Conservation (phyloP, 2,329 filamentous ascomycete species). For the Beauveria rudraprayagi region DNA sequence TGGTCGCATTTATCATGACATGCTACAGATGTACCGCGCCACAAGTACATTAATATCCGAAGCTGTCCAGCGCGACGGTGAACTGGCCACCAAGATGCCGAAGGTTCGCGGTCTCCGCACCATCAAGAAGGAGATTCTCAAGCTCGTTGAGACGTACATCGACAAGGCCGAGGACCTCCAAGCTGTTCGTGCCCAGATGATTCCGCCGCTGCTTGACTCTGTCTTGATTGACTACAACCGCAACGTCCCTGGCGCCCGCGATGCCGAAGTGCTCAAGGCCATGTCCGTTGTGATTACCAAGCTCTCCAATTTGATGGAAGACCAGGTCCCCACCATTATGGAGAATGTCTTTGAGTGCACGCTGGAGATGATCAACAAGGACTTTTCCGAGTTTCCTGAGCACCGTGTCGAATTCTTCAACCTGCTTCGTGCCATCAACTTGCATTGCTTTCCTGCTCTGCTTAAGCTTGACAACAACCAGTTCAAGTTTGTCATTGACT, state of each 20-base stretch:
- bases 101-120: slow-evolving; percentile 91
- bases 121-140: slow-evolving; percentile 98
- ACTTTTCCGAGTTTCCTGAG: slow-evolving; percentile 98
- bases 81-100: slow-evolving; percentile 94
- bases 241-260: slow-evolving; percentile 90
- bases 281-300: slow-evolving; percentile 98
- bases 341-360: slow-evolving; percentile 98
- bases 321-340: slow-evolving; percentile 95
- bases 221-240: slow-evolving; percentile 94
- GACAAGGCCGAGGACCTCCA: slow-evolving; percentile 96
- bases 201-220: slow-evolving; percentile 89
- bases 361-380: slow-evolving; percentile 99
- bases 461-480: slow-evolving; percentile 91
- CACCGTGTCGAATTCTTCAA: slow-evolving; percentile 99
- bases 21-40: slow-evolving; percentile 98
- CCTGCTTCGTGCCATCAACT: slow-evolving; percentile 86
- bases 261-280: slow-evolving; percentile 92
- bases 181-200: slow-evolving; percentile 87
- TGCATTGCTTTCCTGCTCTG: slow-evolving; percentile 92
- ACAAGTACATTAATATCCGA: slow-evolving; percentile 96
- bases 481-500: slow-evolving; percentile 99
- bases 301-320: slow-evolving; percentile 96
- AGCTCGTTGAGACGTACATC: slow-evolving; percentile 95
- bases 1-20: slow-evolving; percentile 93
- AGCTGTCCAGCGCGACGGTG: slow-evolving; percentile 76